Evolutionary conservation across 2,329 filamentous ascomycete species (phyloP).

Genomic region (Aureobasidium sp.): DNA sequence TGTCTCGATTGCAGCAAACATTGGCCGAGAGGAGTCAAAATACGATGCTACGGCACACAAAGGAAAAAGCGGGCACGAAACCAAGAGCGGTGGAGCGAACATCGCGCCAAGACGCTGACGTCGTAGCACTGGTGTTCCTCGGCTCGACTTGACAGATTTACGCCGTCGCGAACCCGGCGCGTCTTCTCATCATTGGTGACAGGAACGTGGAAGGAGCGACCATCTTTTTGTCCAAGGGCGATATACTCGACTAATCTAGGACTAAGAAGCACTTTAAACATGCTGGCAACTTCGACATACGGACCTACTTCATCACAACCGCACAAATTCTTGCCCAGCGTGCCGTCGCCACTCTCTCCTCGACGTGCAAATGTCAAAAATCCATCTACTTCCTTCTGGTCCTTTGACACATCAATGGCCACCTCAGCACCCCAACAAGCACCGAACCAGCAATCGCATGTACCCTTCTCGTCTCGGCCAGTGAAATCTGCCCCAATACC

Average conservation of each 20-base stretch:
- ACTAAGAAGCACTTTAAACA: neutral
- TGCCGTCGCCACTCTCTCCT: conserved; percentile 37
- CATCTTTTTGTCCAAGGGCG: neutral
- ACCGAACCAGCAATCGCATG: neutral
- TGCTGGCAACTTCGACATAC: neutral
- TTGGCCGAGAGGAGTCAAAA: neutral
- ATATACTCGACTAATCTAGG: neutral
- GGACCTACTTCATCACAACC: neutral
- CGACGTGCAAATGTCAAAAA: conserved; percentile 31
- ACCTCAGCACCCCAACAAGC: neutral
- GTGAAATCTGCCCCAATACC: conserved; percentile 56
- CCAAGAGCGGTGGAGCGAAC: neutral
- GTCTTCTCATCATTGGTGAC: neutral
- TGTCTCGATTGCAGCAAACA: neutral
- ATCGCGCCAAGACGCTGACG: neutral
- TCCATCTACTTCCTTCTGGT: conserved; percentile 14
- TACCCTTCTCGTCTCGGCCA: conserved; percentile 43
- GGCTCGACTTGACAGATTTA: neutral
- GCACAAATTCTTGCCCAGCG: conserved; percentile 21
- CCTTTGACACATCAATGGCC: conserved; percentile 8
- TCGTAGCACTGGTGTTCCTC: neutral
- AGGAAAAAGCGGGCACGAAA: neutral
- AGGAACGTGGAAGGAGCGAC: neutral
- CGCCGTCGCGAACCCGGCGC: neutral
- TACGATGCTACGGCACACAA: neutral